Base-by-base conservation (phyloP, 2,329 filamentous ascomycete species). In the Colletotrichum liriopes region DNA sequence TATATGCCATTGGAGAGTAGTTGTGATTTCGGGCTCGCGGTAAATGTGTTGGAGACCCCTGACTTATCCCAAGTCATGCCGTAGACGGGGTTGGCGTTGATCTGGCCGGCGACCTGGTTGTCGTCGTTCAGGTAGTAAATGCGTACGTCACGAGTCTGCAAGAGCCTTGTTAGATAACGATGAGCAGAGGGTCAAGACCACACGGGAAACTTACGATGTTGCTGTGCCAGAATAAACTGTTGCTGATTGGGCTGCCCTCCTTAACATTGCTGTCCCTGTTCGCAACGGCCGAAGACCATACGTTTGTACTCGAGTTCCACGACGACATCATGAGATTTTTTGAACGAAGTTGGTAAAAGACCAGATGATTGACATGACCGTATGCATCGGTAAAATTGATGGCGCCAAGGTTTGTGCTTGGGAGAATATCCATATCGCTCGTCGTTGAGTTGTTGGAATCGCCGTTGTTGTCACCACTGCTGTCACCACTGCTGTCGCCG, bases 311-410 rank as follows among this genome's bases (percentile, higher is more conserved):
- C 14, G 69, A 60, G 18, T 74, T 74, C 64, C 65, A 74, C 18
- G 45, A 65, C 14, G 69, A 66, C 52, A 65, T 66, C 51, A 65
- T 64, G 4, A 74, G 35, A 1, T 58, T 55, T 37, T 69, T 74
- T 5, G 60, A 68, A 14, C 65, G 55, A 5, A 58, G 55, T 45
- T 74, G 72, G 18, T 65, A 74, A 14, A 69, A 74, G 1, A 74
- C 69, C 41, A 73, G 52, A 0, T 61, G 55, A 23, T 73, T 74
- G 12, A 65, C 70, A 9, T 69, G 47, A 6, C 72, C 72, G 11
- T 69, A 74, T 32, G 63, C 23, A 37, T 74, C 72, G 11, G 72
- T 74, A 23, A 74, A 74, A 35, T 74, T 74, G 32, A 74, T 26
- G 5, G 72, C 63, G 12, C 68, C 64, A 6, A 74, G 56, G 32